These are phyloP conservation scores for Rosa chinensis DNA, from an alignment of 306 rosid species.

Conservation along the genomic window DNA sequence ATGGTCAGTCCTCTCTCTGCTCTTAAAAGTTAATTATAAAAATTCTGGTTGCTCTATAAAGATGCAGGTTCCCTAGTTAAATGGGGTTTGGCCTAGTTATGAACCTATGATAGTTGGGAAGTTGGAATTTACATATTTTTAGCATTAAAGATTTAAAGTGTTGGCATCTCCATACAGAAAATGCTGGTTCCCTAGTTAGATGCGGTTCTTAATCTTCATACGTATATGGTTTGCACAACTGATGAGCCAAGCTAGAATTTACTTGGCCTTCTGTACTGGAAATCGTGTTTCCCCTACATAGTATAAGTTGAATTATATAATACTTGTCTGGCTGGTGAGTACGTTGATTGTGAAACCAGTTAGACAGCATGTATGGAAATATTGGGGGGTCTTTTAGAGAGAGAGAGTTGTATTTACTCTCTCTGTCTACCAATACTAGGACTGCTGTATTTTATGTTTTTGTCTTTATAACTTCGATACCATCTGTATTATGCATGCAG, in stretches of 20 bases:
- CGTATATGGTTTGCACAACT: background rate
- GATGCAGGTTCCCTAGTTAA: background rate
- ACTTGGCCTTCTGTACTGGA: background rate
- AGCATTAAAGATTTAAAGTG: background rate
- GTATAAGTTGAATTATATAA: too few relatives aligned
- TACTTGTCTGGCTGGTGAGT: too few relatives aligned
- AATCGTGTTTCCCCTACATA: too few relatives aligned
- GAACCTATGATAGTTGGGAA: background rate
- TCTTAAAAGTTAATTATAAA: slow-evolving; percentile 3
- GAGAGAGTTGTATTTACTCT: too few relatives aligned
- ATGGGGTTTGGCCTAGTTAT: background rate
- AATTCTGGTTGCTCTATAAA: background rate
- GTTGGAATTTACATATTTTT: background rate
- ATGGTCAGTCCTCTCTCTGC: background rate
- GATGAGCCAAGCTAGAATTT: background rate
- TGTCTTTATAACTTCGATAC: too few relatives aligned
- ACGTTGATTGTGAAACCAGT: too few relatives aligned
- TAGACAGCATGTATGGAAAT: too few relatives aligned
- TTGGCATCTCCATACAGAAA: background rate
- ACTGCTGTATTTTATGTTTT: too few relatives aligned
- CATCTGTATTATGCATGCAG: slow-evolving; percentile 30
- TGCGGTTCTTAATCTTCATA: background rate
- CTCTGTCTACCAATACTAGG: too few relatives aligned
- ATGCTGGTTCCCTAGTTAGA: too few relatives aligned
- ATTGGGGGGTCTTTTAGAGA: too few relatives aligned